Base-by-base conservation (phyloP, 345 rosid species). In the Eucalyptus erythrocorys region DNA sequence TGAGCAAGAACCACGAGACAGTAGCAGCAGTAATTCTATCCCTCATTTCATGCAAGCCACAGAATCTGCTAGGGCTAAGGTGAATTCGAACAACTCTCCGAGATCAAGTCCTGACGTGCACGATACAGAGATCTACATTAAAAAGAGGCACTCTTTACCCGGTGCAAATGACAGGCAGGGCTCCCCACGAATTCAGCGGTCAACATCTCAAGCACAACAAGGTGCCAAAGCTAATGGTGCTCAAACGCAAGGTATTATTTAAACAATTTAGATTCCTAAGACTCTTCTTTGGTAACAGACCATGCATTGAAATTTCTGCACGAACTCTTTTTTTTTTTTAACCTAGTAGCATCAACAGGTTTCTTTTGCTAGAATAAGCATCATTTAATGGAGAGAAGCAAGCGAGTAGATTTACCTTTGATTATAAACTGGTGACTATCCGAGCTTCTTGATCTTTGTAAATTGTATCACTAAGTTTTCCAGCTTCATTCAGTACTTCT, bases 41-140 rank as follows among this genome's bases (percentile, higher is more conserved):
- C 99, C 99, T n/a, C 97, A 89, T 85, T 98, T 98, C 96, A 98
- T 98, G 99, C 99, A 94, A 92, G 98, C 94, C 82, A 97, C 99
- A 21, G 93, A 97, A 92, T 98, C 99, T 42, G 99, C 98, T 21
- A 95, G 91, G 93, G 99, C 98, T 47, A 98, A 98, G 95, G 71
- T 97, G 87, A 92, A 93, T 79, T 94, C 96, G 30, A 96, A 92
- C 88, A 98, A 89, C 93, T 96, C 99, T 10, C 99, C 99, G 34
- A 94, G 98, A 90, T 97, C 99, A 87, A 97, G 99, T 91, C 99
- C 99, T 59, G 99, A 97, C 87, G 91, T 95, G 90, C 97, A 94
- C 12, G 99, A 97, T 85, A 93, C 94, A 93, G 99, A 98, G 11
- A 89, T 89, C 87, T 92, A 91, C 68, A 43, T 88, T 86, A 96